Conservation (phyloP, 225 moss, liverwort and hornwort genomes). For the Sphagnum tenellum region DNA sequence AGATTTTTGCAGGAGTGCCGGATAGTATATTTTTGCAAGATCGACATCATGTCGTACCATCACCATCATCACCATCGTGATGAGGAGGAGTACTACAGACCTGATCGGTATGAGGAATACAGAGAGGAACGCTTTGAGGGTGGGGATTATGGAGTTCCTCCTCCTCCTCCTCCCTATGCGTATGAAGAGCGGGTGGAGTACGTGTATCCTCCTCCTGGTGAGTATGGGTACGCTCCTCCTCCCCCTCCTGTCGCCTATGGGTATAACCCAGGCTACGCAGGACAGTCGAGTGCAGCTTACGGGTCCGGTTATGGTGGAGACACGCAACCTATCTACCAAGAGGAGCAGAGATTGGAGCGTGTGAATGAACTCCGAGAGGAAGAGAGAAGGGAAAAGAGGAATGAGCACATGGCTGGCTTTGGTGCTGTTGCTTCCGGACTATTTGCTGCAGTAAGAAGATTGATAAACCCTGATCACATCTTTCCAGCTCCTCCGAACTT, state of each 20-base stretch:
- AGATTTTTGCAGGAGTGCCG: too few species aligned
- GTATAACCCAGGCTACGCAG: background rate
- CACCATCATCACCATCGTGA: background rate
- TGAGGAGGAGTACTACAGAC: background rate
- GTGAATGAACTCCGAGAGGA: background rate
- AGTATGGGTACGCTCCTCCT: background rate
- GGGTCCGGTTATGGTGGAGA: background rate
- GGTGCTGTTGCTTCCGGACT: background rate
- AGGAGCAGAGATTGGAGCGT: background rate
- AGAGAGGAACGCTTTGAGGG: background rate
- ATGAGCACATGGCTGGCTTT: background rate
- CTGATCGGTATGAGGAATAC: background rate
- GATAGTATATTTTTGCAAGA: too few species aligned
- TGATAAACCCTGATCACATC: background rate
- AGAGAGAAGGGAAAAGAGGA: background rate
- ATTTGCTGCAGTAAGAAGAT: background rate
- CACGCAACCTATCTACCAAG: background rate
- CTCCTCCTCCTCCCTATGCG: too few species aligned
- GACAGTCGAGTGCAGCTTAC: too few species aligned
- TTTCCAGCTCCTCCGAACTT: too few species aligned
- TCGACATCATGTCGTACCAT: background rate
- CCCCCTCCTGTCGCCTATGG: background rate
- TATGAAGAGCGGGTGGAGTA: too few species aligned
- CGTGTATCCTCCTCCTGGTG: background rate
- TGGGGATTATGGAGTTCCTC: too few species aligned